Percentiles rank a stretch among this genome's conserved stretches.
These are phyloP conservation scores for Sambucus nigra DNA, from an alignment of 129 eudicot species.

Conservation along the genomic window DNA sequence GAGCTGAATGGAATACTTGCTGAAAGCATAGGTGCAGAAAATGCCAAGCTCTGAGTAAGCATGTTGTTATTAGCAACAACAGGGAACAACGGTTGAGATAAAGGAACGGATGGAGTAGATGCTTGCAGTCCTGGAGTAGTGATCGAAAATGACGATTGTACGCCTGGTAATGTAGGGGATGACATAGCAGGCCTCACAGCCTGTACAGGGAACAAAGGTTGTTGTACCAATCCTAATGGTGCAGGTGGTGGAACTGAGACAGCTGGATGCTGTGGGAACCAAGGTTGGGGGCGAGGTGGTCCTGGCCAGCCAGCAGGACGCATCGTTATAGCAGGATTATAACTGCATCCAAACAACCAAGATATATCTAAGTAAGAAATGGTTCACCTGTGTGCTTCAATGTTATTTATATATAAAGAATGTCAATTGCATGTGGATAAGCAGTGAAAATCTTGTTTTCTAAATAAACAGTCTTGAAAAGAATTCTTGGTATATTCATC, in stretches of 20 bases:
- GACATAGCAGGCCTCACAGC: slow-evolving; percentile 37
- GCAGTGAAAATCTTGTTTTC: too few relatives aligned
- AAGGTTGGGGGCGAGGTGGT: slow-evolving; percentile 84
- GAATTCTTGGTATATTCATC: not conserved
- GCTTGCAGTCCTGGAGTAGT: slow-evolving; percentile 60
- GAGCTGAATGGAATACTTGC: slow-evolving; percentile 35
- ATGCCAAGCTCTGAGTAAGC: slow-evolving; percentile 45
- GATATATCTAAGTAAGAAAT: slow-evolving; percentile 6
- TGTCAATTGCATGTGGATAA: not conserved
- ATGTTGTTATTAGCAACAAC: slow-evolving; percentile 49
- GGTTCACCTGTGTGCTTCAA: not conserved
- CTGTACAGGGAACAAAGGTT: slow-evolving; percentile 88
- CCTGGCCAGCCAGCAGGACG: slow-evolving; percentile 80
- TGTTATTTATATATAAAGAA: not conserved
- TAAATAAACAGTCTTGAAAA: not conserved
- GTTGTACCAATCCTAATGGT: slow-evolving; percentile 54
- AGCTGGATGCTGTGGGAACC: slow-evolving; percentile 56
- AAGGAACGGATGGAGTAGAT: slow-evolving; percentile 47
- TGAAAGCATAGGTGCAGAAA: slow-evolving; percentile 44
- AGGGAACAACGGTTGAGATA: slow-evolving; percentile 89
- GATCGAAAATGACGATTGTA: slow-evolving; percentile 44
- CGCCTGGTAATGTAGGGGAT: slow-evolving; percentile 40
- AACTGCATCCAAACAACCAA: slow-evolving; percentile 37
- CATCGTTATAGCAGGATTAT: slow-evolving; percentile 51
- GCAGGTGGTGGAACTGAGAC: slow-evolving; percentile 51